These are phyloP conservation scores for Globisporangium heterothallicum DNA, from an alignment of 352 stramenopile species.

Conservation along the genomic window DNA sequence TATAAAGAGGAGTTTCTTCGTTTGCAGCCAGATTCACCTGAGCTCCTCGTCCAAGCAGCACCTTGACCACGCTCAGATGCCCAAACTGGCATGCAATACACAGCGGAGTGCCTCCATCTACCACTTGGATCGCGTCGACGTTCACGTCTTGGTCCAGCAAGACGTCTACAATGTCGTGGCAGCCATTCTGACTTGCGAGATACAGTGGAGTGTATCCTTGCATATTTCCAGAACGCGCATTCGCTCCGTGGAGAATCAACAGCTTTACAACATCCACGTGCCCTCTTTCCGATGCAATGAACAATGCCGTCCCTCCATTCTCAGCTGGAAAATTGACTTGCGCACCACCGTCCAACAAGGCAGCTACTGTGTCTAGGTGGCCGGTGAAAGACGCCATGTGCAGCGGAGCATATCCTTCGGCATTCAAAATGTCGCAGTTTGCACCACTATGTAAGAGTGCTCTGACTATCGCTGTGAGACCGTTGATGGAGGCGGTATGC, in stretches of 20 bases:
- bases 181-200: constrained; percentile 3
- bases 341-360: too few relatives aligned
- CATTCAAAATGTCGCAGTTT: too few relatives aligned
- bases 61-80: not conserved
- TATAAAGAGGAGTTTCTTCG: constrained; percentile 7
- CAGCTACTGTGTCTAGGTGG: too few relatives aligned
- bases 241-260: not conserved
- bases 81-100: constrained; percentile 4
- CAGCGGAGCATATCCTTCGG: too few relatives aligned
- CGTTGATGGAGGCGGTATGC: too few relatives aligned
- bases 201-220: not conserved
- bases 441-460: too few relatives aligned
- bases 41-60: constrained; percentile 2
- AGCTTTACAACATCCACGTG: not conserved
- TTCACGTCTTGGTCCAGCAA: not conserved
- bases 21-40: constrained; percentile 3
- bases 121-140: not conserved
- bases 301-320: not conserved
- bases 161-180: not conserved
- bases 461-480: too few relatives aligned
- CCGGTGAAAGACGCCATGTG: too few relatives aligned
- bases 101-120: not conserved
- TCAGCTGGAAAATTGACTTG: too few relatives aligned
- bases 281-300: constrained; percentile 1
- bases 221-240: not conserved